Base-by-base conservation (phyloP, 352 stramenopile species). In the Phytophthora macrochlamydospora region DNA sequence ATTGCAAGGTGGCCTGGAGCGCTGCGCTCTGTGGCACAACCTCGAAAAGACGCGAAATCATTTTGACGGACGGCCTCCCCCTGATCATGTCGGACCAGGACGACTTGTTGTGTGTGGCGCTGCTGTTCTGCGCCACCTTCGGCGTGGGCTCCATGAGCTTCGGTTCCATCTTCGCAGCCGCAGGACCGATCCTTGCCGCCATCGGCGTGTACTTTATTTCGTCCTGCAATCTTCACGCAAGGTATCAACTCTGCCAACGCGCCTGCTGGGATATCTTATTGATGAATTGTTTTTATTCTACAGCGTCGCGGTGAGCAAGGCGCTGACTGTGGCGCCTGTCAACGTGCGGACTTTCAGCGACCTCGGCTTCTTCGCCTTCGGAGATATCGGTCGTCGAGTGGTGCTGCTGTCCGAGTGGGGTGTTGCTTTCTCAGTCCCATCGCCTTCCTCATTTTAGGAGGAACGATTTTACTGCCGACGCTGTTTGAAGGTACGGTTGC, bases 61-160 rank as follows among this genome's bases (percentile, higher is more conserved):
- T 24, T 28, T 33, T 56, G 37, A 54, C 31, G 12, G 18, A 40
- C 42, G n/a, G 9, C 31, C 4, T 52, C 14, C 18, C 9, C 24
- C 33, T 28, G 33, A 56, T 14, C 42, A 77, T 77, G 68, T 37
- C 55, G 45, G 33, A 37, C 32, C 59, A 40, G n/a, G 80, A 93
- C 62, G 82, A 93, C 55, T 46, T 70, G 7, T 54, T 85, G 62
- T 89, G 79, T 59, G 73, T 89, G 45, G 80, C 78, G 38, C 56
- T 91, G 60, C 80, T 91, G 49, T 93, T 91, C 73, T 90, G 82
- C 71, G 79, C 80, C 61, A 91, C 80, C 29, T 91, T 91, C 56
- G 79, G 85, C 32, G 81, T 91, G 51, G 82, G 81, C 7, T 90
- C 82, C 45, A 87, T 90, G 74, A 91, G 82, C 64, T 91, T 93